Base-by-base conservation (phyloP, 176 grass and related monocot species). In the Cenchrus purpureus region DNA sequence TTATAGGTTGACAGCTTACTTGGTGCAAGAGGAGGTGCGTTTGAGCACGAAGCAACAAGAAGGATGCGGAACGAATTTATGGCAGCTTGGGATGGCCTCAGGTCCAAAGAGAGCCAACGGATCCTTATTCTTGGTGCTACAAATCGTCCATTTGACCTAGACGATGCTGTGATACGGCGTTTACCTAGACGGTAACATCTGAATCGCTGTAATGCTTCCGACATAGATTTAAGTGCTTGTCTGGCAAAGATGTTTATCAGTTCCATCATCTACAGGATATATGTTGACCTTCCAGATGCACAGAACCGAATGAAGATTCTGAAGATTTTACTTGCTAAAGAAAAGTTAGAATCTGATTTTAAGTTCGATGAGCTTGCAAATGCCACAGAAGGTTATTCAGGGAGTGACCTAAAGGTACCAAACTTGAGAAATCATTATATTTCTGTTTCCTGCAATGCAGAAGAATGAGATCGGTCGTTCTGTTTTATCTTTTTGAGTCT, bases 1-100 rank as follows among this genome's bases (percentile, higher is more conserved):
- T 64, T 85, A 48, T 89, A 99, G 97, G 97, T 99, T 75, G 97
- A 99, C 51, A 96, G 93, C 82, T 88, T 99, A 84, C 91, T 99
- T 68, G 97, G 97, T 49, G 97, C 97, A 65, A 87, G 93, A 92
- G 97, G 97, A 74, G 97, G 97, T 64, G 88, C 89, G 73, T 91
- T 94, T 87, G 97, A 99, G 86, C 97, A 99, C 84, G 97, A 99
- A 87, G 97, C 97, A 87, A 99, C 97, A 84, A 89, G 97, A 85
- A 93, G 92, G 84, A 91, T 99, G 91, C 86, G 91, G 34, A 99
- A 96, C 34, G 97, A 96, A 86, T 99, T 99, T 87, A 99, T 99
- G 97, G 93, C 97, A 63, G 93, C 97, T 84, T 99, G 93, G 93
- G 93, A 99, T 88, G 93, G 97, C 37, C 85, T 99, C 77, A 89